A percentile compares a stretch with the other conserved stretches of the same genome.
These are phyloP conservation scores for Pyracantha coccinea DNA, from an alignment of 331 rosid genomes.

Conservation along the genomic window DNA sequence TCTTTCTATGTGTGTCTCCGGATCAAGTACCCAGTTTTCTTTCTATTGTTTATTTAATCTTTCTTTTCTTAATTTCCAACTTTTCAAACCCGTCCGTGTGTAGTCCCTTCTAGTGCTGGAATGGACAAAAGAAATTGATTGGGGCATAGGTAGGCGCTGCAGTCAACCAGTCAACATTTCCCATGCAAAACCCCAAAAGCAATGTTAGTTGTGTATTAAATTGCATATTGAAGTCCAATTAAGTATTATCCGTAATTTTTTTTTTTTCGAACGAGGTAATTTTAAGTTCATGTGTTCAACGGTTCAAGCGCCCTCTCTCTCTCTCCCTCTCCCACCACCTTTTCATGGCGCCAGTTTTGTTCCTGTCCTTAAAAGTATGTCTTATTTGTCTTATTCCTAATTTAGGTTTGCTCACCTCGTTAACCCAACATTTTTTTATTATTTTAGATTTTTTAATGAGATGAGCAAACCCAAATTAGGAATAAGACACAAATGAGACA, in stretches of 20 bases:
- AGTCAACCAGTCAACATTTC: conserved; percentile 3
- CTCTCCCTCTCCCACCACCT: no score
- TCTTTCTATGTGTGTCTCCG: neutral
- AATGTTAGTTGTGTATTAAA: neutral
- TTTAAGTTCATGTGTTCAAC: neutral
- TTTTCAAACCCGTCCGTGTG: neutral
- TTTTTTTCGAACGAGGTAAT: neutral
- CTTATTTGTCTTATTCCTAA: no score
- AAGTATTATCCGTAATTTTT: no score
- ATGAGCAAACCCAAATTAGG: no score
- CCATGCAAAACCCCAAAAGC: conserved; percentile 7
- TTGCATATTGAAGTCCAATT: neutral
- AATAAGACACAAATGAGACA: no score
- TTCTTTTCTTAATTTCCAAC: neutral
- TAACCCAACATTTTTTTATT: no score
- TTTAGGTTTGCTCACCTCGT: no score
- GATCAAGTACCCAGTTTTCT: neutral
- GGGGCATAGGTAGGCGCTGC: neutral
- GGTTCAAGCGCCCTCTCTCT: no score
- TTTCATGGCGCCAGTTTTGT: no score
- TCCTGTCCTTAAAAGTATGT: no score
- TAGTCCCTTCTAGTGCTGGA: neutral
- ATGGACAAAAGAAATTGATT: neutral
- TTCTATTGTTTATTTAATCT: neutral
- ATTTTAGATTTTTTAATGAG: no score